These are phyloP conservation scores for Schizonepeta tenuifolia DNA, from an alignment of 257 asterid genomes.

Conservation along the genomic window DNA sequence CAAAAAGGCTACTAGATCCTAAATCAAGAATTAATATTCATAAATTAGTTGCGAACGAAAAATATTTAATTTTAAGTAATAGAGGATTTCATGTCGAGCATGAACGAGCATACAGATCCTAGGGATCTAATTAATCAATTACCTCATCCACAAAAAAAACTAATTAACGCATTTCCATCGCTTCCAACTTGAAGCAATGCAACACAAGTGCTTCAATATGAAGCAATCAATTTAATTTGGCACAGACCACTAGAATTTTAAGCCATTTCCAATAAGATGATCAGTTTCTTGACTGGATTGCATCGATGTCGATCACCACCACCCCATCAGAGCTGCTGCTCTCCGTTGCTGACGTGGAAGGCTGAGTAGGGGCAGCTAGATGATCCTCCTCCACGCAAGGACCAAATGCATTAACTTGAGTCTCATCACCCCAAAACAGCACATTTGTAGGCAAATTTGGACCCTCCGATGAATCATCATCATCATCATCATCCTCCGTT, in stretches of 20 bases:
- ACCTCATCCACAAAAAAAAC: no score
- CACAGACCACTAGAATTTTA: background rate
- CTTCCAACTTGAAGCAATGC: background rate
- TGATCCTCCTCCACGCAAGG: slow-evolving; percentile 44
- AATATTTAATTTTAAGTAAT: no score
- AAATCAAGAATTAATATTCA: background rate
- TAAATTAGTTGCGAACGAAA: no score
- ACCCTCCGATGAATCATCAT: slow-evolving; percentile 43
- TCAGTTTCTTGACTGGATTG: slow-evolving; percentile 62
- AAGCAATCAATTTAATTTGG: background rate
- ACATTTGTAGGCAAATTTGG: slow-evolving; percentile 72
- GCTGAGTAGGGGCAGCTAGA: slow-evolving; percentile 23
- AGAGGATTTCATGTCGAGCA: no score
- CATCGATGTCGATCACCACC: slow-evolving; percentile 55
- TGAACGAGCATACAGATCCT: no score
- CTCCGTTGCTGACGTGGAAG: slow-evolving; percentile 30
- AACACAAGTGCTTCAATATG: background rate
- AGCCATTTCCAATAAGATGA: slow-evolving; percentile 17
- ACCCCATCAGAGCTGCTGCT: slow-evolving; percentile 35
- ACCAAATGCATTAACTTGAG: slow-evolving; percentile 57
- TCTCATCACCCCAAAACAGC: slow-evolving; percentile 75
- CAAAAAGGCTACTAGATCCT: no score
- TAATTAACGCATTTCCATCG: background rate
- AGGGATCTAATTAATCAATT: no score
- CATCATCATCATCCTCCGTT: slow-evolving; percentile 35